Percentiles rank a stretch among this genome's conserved stretches.
Conservation (phyloP, 2,329 filamentous ascomycete genomes). For the Penicillium sclerotigenum region DNA sequence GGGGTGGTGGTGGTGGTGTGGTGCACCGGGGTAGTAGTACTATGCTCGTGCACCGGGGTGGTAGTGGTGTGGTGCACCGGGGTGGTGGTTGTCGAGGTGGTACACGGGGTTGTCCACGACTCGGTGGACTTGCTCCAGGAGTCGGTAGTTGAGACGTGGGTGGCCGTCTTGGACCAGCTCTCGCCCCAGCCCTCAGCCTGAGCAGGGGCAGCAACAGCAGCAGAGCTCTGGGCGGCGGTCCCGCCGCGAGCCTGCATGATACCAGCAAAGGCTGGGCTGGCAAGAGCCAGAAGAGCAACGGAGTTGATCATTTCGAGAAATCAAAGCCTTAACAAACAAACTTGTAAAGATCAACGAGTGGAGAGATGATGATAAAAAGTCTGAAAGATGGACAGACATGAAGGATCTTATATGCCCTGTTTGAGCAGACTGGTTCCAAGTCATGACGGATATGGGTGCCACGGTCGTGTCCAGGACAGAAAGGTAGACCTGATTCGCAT, state of each 20-base stretch:
- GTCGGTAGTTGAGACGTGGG: neutral
- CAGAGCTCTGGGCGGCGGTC: conserved; percentile 4
- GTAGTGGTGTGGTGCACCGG: neutral
- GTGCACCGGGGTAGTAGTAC: neutral
- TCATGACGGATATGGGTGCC: conserved; percentile 23
- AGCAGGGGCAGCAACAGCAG: neutral
- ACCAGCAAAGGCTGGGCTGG: conserved; percentile 37
- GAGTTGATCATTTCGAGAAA: conserved; percentile 37
- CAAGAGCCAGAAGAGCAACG: conserved; percentile 36
- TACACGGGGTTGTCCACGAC: conserved; percentile 9
- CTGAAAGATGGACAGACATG: conserved; percentile 3
- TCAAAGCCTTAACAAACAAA: conserved; percentile 14
- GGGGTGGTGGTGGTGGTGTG: neutral
- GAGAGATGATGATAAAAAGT: conserved; percentile 14
- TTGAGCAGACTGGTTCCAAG: neutral
- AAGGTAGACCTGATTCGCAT: conserved; percentile 24
- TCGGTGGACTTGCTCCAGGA: conserved; percentile 4
- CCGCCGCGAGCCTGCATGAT: conserved; percentile 29
- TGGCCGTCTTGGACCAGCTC: conserved; percentile 10
- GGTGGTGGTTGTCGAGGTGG: conserved; percentile 1
- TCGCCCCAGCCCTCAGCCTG: conserved; percentile 7
- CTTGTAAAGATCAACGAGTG: conserved; percentile 24
- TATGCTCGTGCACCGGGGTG: neutral
- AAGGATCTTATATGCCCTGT: conserved; percentile 28
- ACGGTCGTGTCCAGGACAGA: conserved; percentile 29